Evolutionary conservation across 2,329 filamentous ascomycete species (phyloP), one percentile per base, ranked within the genome.

Genomic region (Lachnellula arida): DNA sequence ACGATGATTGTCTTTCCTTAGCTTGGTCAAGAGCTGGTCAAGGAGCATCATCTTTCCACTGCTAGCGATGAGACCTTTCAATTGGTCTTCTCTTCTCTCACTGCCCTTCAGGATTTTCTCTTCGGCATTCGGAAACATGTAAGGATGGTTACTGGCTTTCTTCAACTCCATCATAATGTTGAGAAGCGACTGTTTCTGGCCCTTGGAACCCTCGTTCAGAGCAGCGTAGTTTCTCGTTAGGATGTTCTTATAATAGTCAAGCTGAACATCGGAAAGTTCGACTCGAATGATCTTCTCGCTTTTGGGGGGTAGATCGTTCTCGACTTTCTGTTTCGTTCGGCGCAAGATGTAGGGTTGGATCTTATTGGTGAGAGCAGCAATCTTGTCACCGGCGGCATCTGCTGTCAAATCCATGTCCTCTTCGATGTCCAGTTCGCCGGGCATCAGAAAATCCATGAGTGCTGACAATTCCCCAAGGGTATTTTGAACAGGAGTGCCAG

Each of bases 161-260:
- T 99, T 99, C 67, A 99, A 74, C 72, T 99, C 94, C 94, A 99
- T 99, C 84, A 99, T 97, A 71, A 99, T 94, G 73, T 99, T 99
- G 61, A 99, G 77, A 14, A 99, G 76, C 0, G 93, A 97, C 63
- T 96, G 93, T 73, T 96, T 97, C 71, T 95, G 90, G 5, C 93
- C 94, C 58, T 85, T 90, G 46, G 87, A 86, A 46, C 91, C 93
- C 68, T 96, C 89, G 65, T 95, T 96, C 34, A 99, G 80, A 3
- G 93, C 94, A 32, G 91, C 86, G 67, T 99, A 99, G 70, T 99
- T 99, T 67, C 93, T 87, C 0, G 94, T 97, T 23, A 99, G 79
- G 57, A 99, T 97, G 68, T 97, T 97, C 75, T 97, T 97, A 78
- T 99, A 99, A 72, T 97, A 97, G 62, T 99, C 93, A 9, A 97